These are phyloP conservation scores for Suillus luteus DNA, from an alignment of 768 basidiomycete genomes.

Conservation along the genomic window DNA sequence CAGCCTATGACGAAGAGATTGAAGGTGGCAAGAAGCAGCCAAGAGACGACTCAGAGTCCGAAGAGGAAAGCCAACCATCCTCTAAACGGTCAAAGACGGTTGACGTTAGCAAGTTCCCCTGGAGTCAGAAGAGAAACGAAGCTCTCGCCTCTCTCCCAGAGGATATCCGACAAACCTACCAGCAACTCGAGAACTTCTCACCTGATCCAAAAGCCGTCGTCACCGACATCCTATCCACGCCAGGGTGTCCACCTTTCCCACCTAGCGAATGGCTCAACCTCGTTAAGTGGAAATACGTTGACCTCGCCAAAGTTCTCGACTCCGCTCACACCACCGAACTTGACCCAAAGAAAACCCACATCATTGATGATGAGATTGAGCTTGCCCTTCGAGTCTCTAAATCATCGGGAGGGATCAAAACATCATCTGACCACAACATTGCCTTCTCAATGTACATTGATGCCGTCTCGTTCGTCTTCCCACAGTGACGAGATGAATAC, in stretches of 20 bases:
- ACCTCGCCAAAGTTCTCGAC: constrained; percentile 18
- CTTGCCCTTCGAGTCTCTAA: neutral
- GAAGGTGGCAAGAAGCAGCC: no score
- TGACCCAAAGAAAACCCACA: constrained; percentile 11
- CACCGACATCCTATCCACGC: neutral
- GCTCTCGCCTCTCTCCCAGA: no score
- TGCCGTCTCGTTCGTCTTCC: neutral
- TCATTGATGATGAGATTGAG: constrained; percentile 14
- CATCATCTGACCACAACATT: neutral
- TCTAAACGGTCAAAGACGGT: no score
- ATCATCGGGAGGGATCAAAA: neutral
- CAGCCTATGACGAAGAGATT: no score
- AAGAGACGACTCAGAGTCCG: no score
- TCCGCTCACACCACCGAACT: neutral
- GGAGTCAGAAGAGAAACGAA: no score
- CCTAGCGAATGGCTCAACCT: constrained; percentile 15
- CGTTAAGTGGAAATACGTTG: constrained; percentile 1
- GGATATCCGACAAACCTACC: no score
- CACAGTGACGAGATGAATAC: accelerated
- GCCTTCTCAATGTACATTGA: no score
- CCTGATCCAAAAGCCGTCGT: constrained; percentile 2
- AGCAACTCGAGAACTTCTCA: constrained; percentile 6
- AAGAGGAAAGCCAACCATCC: no score
- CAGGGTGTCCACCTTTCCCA: constrained; percentile 12
- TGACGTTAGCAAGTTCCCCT: no score